Conservation (phyloP, 2,329 filamentous ascomycete species). For the Thermoascus crustaceus region DNA sequence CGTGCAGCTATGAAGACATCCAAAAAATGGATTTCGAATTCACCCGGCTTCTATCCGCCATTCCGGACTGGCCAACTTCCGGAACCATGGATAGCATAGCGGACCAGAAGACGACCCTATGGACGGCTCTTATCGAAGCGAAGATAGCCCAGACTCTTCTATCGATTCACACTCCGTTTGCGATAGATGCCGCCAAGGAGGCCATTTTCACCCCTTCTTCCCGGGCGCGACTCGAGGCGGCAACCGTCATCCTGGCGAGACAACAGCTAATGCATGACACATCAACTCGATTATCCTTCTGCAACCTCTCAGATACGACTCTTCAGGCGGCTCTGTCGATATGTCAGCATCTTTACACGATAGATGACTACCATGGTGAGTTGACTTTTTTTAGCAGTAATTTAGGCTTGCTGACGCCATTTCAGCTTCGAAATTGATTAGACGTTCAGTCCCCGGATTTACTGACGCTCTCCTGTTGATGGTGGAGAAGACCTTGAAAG, state of each 20-base stretch:
- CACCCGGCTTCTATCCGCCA: conserved; percentile 23
- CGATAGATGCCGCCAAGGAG: conserved; percentile 25
- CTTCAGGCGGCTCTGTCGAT: conserved; percentile 30
- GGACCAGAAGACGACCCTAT: conserved; percentile 22
- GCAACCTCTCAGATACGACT: conserved; percentile 28
- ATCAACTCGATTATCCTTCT: conserved; percentile 25
- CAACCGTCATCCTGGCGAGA: conserved; percentile 29
- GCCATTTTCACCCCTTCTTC: conserved; percentile 28
- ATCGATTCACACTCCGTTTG: conserved; percentile 33
- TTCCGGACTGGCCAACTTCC: conserved; percentile 23
- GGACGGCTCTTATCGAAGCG: conserved; percentile 26
- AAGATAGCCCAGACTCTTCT: conserved; percentile 29
- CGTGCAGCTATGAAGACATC: conserved; percentile 34
- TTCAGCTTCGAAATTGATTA: conserved; percentile 10
- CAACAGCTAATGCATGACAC: conserved; percentile 27
- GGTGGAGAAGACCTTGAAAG: conserved; percentile 22
- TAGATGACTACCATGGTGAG: conserved; percentile 17
- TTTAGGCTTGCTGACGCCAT: conserved; percentile 4
- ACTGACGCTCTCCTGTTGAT: conserved; percentile 27
- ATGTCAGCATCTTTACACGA: conserved; percentile 28
- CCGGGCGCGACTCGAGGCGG: conserved; percentile 28
- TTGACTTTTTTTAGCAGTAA: conserved; percentile 4
- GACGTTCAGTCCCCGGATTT: conserved; percentile 22
- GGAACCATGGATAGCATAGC: conserved; percentile 14
- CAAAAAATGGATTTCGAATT: conserved; percentile 33